Percentiles rank a stretch among this genome's conserved stretches.
phyloP scores from a whole-genome alignment of 352 stramenopile species.

The Phytophthora niederhauseri region DNA sequence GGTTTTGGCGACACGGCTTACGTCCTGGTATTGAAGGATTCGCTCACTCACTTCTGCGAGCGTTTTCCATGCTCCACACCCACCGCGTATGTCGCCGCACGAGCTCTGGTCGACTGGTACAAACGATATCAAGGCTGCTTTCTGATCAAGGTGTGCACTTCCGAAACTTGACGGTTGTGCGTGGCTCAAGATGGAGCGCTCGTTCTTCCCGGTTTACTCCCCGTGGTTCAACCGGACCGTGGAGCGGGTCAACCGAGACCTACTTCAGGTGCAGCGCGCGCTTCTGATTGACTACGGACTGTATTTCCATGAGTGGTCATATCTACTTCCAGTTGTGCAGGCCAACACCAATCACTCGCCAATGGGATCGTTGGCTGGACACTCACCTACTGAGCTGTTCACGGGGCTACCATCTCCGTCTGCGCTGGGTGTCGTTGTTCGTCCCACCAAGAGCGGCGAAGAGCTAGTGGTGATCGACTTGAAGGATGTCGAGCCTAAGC shows the following conservation, averaged over 20 bases:
- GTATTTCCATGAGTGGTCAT: background rate
- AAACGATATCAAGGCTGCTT: background rate
- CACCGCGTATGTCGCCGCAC: background rate
- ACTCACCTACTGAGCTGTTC: background rate
- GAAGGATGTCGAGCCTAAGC: background rate
- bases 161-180: background rate
- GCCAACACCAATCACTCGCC: background rate
- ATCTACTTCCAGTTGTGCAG: background rate
- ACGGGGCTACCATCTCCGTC: background rate
- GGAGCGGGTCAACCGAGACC: constrained; percentile 10
- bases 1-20: background rate
- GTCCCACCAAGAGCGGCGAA: background rate
- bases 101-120: background rate
- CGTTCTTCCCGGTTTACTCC: constrained; percentile 7
- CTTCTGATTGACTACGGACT: constrained; percentile 10
- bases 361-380: background rate
- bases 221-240: background rate
- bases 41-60: background rate
- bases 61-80: background rate
- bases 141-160: background rate
- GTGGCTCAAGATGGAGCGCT: constrained; percentile 5
- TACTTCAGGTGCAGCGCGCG: constrained; percentile 10
- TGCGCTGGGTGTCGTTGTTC: background rate
- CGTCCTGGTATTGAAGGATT: background rate
- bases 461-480: background rate